A percentile compares a stretch with the other conserved stretches of the same genome.
phyloP scores from a whole-genome alignment of 73 alveolate genomes.

The Tetrahymena thermophila region DNA sequence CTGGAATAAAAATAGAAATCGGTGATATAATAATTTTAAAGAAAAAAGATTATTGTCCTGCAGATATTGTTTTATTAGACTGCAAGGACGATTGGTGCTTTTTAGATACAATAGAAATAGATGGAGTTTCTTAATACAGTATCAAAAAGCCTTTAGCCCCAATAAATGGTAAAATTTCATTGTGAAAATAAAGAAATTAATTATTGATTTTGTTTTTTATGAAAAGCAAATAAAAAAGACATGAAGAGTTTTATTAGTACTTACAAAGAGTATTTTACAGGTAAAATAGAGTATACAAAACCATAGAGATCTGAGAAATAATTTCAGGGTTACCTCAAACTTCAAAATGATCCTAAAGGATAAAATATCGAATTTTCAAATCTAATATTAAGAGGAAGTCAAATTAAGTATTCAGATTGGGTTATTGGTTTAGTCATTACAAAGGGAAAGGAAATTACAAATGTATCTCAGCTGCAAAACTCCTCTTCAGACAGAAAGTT shows the following conservation, averaged over 20 bases:
- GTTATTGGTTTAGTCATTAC: background rate
- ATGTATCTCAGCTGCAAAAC: background rate
- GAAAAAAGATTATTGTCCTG: background rate
- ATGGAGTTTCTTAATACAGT: background rate
- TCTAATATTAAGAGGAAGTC: background rate
- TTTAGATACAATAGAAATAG: background rate
- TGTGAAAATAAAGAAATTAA: background rate
- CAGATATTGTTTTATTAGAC: background rate
- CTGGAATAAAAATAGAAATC: background rate
- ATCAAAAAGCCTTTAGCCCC: background rate
- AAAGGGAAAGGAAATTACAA: background rate
- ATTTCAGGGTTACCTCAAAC: background rate
- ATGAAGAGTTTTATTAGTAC: background rate
- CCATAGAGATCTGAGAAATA: background rate
- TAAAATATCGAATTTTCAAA: background rate
- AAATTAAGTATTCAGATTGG: background rate
- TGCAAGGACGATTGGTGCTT: background rate
- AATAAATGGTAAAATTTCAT: background rate
- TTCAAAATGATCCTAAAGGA: background rate
- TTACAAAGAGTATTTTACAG: background rate
- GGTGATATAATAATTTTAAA: background rate
- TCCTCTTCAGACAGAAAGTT: background rate
- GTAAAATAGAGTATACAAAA: background rate
- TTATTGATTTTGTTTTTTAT: background rate
- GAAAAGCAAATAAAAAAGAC: background rate